A percentile compares a stretch with the other conserved stretches of the same genome.
phyloP scores from a whole-genome alignment of 1,284 basidiomycete genomes.

The Boletus smithii region DNA sequence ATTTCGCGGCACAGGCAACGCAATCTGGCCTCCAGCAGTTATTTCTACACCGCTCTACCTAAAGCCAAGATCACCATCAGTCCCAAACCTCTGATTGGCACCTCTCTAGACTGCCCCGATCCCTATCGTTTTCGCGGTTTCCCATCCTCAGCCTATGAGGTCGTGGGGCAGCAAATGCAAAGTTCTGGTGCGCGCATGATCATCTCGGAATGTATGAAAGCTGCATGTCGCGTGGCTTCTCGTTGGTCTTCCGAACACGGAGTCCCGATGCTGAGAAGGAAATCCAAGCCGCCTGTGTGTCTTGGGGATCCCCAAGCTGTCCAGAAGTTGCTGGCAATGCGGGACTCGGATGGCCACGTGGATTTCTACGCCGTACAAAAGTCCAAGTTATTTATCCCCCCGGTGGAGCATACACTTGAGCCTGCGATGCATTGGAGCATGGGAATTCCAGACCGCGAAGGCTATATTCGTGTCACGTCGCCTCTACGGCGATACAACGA shows the following conservation, averaged over 20 bases:
- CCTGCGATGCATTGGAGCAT: constrained; percentile 69
- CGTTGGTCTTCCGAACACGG: constrained; percentile 61
- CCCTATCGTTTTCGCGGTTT: constrained; percentile 53
- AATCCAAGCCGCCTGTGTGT: constrained; percentile 39
- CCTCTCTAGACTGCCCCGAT: constrained; percentile 30
- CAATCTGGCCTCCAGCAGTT: constrained; percentile 19
- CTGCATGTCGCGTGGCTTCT: constrained; percentile 78
- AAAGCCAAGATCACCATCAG: constrained; percentile 25
- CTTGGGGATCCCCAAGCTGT: constrained; percentile 33
- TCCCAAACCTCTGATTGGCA: constrained; percentile 30
- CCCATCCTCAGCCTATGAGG: constrained; percentile 51
- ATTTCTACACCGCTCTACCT: constrained; percentile 29
- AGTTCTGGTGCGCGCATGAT: constrained; percentile 49
- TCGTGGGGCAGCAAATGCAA: constrained; percentile 25
- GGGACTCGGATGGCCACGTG: constrained; percentile 44
- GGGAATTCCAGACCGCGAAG: constrained; percentile 66
- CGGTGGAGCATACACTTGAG: constrained; percentile 46
- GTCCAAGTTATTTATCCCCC: constrained; percentile 35
- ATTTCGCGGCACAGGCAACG: constrained; percentile 24
- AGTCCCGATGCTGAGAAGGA: constrained; percentile 68
- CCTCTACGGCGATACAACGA: constrained; percentile 88
- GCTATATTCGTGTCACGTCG: constrained; percentile 83
- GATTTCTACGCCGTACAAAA: constrained; percentile 34
- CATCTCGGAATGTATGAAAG: constrained; percentile 83
- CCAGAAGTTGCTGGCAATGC: constrained; percentile 39